A percentile compares a stretch with the other conserved stretches of the same genome.
phyloP scores from a whole-genome alignment of 2,329 filamentous ascomycete genomes.

The Massarina eburnea region DNA sequence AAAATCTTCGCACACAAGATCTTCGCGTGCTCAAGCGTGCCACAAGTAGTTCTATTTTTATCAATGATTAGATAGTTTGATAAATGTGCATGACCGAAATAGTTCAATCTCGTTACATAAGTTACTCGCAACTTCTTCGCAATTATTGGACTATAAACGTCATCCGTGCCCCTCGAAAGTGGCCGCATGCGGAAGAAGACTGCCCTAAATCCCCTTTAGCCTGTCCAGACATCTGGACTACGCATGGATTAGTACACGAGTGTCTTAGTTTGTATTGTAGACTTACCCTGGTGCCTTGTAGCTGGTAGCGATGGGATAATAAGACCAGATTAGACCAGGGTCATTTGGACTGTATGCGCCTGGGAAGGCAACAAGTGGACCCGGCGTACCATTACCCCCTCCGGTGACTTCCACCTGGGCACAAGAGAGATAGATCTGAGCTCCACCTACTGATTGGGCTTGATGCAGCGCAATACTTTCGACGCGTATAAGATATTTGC shows the following conservation, averaged over 20 bases:
- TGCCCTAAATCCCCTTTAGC: constrained; percentile 2
- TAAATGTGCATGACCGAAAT: background rate
- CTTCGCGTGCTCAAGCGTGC: too few relatives aligned
- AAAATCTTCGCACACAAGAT: background rate
- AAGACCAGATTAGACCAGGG: constrained; percentile 33
- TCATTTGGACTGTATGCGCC: constrained; percentile 40
- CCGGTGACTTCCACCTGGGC: constrained; percentile 48
- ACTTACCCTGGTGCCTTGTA: constrained; percentile 26
- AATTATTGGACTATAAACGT: too few relatives aligned
- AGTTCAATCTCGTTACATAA: too few relatives aligned
- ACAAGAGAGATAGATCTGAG: constrained; percentile 51
- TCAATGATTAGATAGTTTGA: background rate
- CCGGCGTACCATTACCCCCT: constrained; percentile 40
- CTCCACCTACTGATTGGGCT: constrained; percentile 34
- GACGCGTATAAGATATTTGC: constrained; percentile 49
- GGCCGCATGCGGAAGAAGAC: background rate
- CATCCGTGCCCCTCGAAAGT: too few relatives aligned
- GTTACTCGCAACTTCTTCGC: too few relatives aligned
- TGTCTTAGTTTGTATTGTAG: background rate
- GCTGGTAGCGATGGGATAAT: constrained; percentile 29
- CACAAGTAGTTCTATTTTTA: background rate
- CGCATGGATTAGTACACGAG: background rate
- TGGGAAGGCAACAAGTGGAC: constrained; percentile 45
- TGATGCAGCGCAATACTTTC: constrained; percentile 51
- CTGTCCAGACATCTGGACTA: constrained; percentile 25